Evolutionary conservation across 192 early-diverging fungal species (phyloP).

Genomic region (Helicostylum pulchrum): DNA sequence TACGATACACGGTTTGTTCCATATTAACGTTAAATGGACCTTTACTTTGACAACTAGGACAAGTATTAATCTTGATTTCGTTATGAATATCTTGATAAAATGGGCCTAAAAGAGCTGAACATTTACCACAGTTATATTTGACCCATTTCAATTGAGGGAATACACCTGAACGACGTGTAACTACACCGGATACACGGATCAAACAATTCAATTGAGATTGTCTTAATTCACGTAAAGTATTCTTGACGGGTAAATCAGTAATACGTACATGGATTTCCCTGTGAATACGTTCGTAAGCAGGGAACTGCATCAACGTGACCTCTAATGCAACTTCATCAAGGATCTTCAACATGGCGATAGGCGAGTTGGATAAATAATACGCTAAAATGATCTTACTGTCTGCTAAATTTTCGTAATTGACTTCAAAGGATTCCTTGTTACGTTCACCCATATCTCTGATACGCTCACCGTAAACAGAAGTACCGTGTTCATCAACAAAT

Average conservation of each 20-base stretch:
- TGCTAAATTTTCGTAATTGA: conserved; percentile 80
- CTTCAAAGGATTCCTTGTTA: conserved; percentile 82
- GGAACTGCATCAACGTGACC: conserved; percentile 83
- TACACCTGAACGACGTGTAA: conserved; percentile 89
- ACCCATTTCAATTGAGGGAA: conserved; percentile 98
- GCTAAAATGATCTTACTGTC: conserved; percentile 79
- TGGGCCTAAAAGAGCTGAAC: conserved; percentile 85
- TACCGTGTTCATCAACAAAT: conserved; percentile 80
- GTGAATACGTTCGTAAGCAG: conserved; percentile 87
- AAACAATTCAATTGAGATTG: conserved; percentile 90
- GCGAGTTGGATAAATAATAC: conserved; percentile 87
- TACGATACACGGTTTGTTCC: conserved; percentile 95
- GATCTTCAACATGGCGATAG: conserved; percentile 82
- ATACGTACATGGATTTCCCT: conserved; percentile 95
- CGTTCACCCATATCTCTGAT: conserved; percentile 79
- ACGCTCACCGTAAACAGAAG: conserved; percentile 89
- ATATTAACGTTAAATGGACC: conserved; percentile 90
- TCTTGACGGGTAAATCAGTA: conserved; percentile 78
- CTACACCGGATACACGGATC: conserved; percentile 87
- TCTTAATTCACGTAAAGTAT: conserved; percentile 86
- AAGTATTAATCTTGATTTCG: conserved; percentile 83
- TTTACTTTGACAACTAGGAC: conserved; percentile 85
- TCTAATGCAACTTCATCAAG: conserved; percentile 94
- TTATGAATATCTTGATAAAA: conserved; percentile 89
- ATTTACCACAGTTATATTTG: conserved; percentile 94